Percentiles rank a stretch among this genome's conserved stretches.
Evolutionary conservation across 2,329 filamentous ascomycete species (phyloP).

Genomic region (Hymenoscyphus repandus): DNA sequence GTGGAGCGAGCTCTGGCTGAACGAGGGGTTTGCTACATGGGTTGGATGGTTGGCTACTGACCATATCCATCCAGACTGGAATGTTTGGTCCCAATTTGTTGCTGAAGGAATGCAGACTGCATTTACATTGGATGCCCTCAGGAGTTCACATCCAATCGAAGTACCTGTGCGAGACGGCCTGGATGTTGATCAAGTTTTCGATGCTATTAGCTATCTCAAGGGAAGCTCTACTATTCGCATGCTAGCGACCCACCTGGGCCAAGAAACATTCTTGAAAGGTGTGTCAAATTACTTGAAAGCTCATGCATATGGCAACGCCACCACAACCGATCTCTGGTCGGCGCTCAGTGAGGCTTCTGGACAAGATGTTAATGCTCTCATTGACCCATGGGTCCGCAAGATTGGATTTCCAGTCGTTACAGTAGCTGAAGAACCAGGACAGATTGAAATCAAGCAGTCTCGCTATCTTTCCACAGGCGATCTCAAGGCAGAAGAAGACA

Average conservation of each 20-base stretch:
- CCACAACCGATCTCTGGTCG: slow-evolving; percentile 85
- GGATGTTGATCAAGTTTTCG: slow-evolving; percentile 97
- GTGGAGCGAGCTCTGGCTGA: slow-evolving; percentile 92
- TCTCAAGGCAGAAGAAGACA: slow-evolving; percentile 83
- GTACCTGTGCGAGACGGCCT: slow-evolving; percentile 90
- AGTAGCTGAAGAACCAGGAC: slow-evolving; percentile 74
- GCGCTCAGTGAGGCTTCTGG: slow-evolving; percentile 84
- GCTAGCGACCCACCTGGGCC: slow-evolving; percentile 84
- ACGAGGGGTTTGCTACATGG: slow-evolving; percentile 97
- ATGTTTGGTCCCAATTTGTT: slow-evolving; percentile 96
- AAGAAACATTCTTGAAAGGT: slow-evolving; percentile 83
- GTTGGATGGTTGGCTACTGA: slow-evolving; percentile 78
- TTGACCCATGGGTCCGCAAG: slow-evolving; percentile 92
- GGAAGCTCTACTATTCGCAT: slow-evolving; percentile 95
- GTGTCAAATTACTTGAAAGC: slow-evolving; percentile 85
- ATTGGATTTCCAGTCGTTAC: slow-evolving; percentile 92
- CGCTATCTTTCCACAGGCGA: slow-evolving; percentile 91
- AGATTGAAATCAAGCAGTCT: slow-evolving; percentile 77
- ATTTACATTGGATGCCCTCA: slow-evolving; percentile 82
- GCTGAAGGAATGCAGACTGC: slow-evolving; percentile 91
- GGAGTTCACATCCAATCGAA: slow-evolving; percentile 92
- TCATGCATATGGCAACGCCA: slow-evolving; percentile 85
- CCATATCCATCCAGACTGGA: slow-evolving; percentile 91
- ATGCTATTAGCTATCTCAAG: slow-evolving; percentile 94
- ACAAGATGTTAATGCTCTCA: slow-evolving; percentile 78